Percentiles rank a stretch among this genome's conserved stretches.
phyloP scores from a whole-genome alignment of 225 moss, liverwort and hornwort genomes.

The Polytrichum formosum region DNA sequence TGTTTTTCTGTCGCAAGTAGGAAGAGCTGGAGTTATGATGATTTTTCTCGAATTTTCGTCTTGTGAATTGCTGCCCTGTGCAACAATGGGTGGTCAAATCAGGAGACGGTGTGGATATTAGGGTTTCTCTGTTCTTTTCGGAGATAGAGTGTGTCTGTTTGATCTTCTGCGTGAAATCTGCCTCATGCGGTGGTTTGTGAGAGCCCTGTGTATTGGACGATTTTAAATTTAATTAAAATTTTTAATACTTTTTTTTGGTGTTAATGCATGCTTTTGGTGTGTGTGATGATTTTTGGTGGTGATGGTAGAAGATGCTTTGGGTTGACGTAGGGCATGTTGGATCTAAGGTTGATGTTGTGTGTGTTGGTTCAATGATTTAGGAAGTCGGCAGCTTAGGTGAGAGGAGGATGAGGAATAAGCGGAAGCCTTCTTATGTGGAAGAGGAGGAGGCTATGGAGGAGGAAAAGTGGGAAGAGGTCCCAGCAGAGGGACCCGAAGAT shows the following conservation, averaged over 20 bases:
- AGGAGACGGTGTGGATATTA: not conserved
- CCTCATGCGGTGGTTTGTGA: too few species aligned
- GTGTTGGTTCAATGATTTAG: slow-evolving; percentile 20
- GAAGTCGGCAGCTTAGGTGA: slow-evolving; percentile 37
- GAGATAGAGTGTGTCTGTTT: too few species aligned
- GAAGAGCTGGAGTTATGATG: not conserved
- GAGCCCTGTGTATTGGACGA: too few species aligned
- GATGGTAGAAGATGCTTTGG: too few species aligned
- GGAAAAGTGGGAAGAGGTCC: slow-evolving; percentile 80
- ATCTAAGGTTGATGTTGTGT: too few species aligned
- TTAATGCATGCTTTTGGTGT: too few species aligned
- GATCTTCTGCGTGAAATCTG: too few species aligned
- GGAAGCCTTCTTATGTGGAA: slow-evolving; percentile 55
- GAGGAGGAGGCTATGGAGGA: slow-evolving; percentile 72
- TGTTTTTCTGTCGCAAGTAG: not conserved
- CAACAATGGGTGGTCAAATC: not conserved
- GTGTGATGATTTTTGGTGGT: too few species aligned
- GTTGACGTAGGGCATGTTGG: too few species aligned
- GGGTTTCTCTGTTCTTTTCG: slow-evolving; percentile 4
- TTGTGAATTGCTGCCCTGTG: slow-evolving; percentile 5
- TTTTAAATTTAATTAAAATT: too few species aligned
- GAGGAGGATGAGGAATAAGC: slow-evolving; percentile 50
- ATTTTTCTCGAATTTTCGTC: slow-evolving; percentile 1
- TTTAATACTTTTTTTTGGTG: too few species aligned
- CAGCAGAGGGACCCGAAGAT: slow-evolving; percentile 58